These are phyloP conservation scores for Phyllosticta citribraziliensis DNA, from an alignment of 2,329 filamentous ascomycete species.

Conservation along the genomic window DNA sequence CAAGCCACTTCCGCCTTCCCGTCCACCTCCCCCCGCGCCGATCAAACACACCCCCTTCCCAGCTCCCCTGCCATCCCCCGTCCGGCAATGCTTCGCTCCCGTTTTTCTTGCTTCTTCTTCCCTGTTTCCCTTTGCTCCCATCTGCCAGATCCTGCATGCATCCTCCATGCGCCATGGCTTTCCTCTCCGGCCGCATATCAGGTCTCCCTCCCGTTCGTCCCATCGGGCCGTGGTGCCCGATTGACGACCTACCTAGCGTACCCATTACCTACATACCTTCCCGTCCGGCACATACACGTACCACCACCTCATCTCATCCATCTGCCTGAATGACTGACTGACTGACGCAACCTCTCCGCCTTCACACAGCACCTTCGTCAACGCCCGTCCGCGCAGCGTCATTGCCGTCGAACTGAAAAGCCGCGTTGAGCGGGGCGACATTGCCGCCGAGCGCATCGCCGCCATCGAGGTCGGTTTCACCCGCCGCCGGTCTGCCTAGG, in stretches of 20 bases:
- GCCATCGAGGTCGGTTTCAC: slow-evolving; percentile 54
- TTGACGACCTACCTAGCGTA: background rate
- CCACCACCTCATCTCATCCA: too few species aligned
- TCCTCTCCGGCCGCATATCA: background rate
- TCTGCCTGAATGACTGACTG: background rate
- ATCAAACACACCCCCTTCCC: background rate
- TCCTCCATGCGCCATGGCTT: background rate
- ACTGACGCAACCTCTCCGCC: background rate
- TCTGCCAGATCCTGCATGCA: background rate
- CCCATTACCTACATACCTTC: too few species aligned
- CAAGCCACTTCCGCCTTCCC: background rate
- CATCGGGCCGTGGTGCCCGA: background rate
- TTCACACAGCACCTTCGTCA: slow-evolving; percentile 63
- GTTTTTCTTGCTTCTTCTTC: background rate
- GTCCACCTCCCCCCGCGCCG: background rate
- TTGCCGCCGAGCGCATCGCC: slow-evolving; percentile 57
- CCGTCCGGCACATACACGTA: too few species aligned
- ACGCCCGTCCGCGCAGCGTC: slow-evolving; percentile 60
- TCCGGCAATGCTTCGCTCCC: background rate
- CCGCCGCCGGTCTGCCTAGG: too few species aligned
- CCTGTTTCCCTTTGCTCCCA: background rate
- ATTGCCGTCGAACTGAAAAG: slow-evolving; percentile 75
- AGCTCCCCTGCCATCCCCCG: background rate
- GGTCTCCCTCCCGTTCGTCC: background rate
- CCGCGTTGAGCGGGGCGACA: slow-evolving; percentile 60